Base-by-base conservation (phyloP, 495 filamentous ascomycete genomes). In the Penicillium ochrochloron region DNA sequence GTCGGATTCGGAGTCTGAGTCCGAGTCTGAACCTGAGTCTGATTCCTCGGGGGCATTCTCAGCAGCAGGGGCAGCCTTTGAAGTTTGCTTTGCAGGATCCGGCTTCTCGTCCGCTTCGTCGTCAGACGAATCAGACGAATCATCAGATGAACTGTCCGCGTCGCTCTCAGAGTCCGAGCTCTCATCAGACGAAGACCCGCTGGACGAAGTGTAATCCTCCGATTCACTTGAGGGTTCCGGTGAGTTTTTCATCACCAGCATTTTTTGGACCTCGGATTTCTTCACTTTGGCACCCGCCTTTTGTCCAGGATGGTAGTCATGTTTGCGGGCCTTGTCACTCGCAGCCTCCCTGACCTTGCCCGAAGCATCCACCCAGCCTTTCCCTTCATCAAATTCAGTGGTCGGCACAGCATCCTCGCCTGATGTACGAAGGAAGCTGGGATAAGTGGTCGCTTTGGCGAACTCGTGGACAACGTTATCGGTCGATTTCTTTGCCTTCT, bases 341-440 rank as follows among this genome's bases (percentile, higher is more conserved):
- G 68, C 66, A 64, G 57, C 62, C 71, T 81, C 97, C 89, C 95
- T 86, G 23, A 97, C 70, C 57, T 89, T 86, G 2, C 93, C 95
- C 19, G 87, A 78, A 66, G 86, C 85, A 70, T 97, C 91, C 5
- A 96, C 82, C 95, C 95, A 97, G 0, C 95, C 94, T 66, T 91
- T 91, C 17, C 88, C 92, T 33, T 97, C 74, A 46, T 84, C 81
- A 57, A 75, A 83, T 21, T 71, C 68, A 5, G 72, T 75, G 2
- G 80, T 71, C 62, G 68, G 63, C 62, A 74, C 12, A 64, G 74
- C 46, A 46, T 69, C 66, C 64, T 81, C 72, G 25, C 68, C 66
- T 6, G 59, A 64, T 0, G 76, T 73, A 64, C 89, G 90, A 57
- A 96, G 75, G 69, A 97, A 96, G 15, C 84, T 89, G 0, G 91